These are phyloP conservation scores for Aspergillus quadricinctus DNA, from an alignment of 2,329 filamentous ascomycete species.

Conservation along the genomic window DNA sequence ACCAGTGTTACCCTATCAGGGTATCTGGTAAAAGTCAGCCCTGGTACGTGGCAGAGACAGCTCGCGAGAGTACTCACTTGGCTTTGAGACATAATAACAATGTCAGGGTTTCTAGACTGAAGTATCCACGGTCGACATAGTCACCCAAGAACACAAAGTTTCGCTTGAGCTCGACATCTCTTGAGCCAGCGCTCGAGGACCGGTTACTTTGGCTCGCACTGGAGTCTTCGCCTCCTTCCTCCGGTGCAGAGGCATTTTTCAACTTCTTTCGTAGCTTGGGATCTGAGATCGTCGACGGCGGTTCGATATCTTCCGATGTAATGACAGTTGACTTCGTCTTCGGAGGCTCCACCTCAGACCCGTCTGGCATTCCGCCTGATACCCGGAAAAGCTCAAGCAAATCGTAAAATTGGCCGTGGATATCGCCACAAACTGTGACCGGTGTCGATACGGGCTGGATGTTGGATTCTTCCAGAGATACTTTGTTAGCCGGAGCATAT, in stretches of 20 bases:
- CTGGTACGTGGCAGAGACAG: background rate
- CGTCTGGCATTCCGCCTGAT: conserved; percentile 91
- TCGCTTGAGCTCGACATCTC: conserved; percentile 50
- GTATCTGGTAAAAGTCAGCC: conserved; percentile 45
- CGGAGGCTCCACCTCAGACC: conserved; percentile 65
- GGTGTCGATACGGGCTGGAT: conserved; percentile 97
- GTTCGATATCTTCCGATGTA: conserved; percentile 86
- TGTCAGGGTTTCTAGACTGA: conserved; percentile 69
- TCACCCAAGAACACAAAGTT: conserved; percentile 72
- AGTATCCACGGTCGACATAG: conserved; percentile 71
- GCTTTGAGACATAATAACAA: conserved; percentile 68
- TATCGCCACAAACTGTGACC: conserved; percentile 95
- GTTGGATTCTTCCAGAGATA: conserved; percentile 69
- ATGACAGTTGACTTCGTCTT: conserved; percentile 70
- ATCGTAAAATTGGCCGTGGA: conserved; percentile 98
- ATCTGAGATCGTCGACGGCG: conserved; percentile 81
- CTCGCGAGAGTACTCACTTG: conserved; percentile 48
- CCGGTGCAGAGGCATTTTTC: conserved; percentile 43
- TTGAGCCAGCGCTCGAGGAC: conserved; percentile 27
- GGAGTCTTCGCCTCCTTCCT: conserved; percentile 27
- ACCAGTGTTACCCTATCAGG: conserved; percentile 69
- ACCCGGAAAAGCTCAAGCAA: conserved; percentile 94
- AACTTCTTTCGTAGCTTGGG: conserved; percentile 84
- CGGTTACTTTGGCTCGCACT: conserved; percentile 19
- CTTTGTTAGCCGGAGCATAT: conserved; percentile 1